Conservation (phyloP, 2,329 filamentous ascomycete genomes). For the Aureobasidium musti region DNA sequence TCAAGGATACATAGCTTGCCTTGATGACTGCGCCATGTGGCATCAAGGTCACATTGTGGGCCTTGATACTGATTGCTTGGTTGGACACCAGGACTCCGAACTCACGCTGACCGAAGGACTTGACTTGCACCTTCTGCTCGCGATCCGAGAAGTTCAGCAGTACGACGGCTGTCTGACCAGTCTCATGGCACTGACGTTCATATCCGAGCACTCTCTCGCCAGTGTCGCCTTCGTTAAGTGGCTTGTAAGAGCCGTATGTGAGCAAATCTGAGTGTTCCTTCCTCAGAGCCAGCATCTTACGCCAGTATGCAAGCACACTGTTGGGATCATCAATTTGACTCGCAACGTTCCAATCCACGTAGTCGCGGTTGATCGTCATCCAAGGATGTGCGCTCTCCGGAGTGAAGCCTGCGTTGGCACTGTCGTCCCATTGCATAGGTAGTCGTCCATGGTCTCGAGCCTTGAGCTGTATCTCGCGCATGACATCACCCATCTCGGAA, state of each 20-base stretch:
- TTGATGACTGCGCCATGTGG: too few relatives aligned
- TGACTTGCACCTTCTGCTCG: too few relatives aligned
- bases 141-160: too few relatives aligned
- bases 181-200: too few relatives aligned
- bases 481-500: constrained; percentile 32
- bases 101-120: too few relatives aligned
- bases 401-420: constrained; percentile 64
- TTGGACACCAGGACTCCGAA: too few relatives aligned
- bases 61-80: too few relatives aligned
- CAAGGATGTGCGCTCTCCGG: constrained; percentile 58
- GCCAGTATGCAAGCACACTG: constrained; percentile 61
- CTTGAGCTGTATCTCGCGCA: constrained; percentile 52
- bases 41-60: too few relatives aligned
- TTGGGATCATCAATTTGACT: constrained; percentile 54
- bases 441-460: constrained; percentile 67
- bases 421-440: constrained; percentile 67
- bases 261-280: constrained; percentile 35
- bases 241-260: constrained; percentile 33
- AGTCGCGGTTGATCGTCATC: constrained; percentile 68
- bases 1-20: too few relatives aligned
- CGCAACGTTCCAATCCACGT: constrained; percentile 61
- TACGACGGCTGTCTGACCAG: too few relatives aligned
- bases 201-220: too few relatives aligned
- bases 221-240: not conserved
- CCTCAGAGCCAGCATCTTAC: constrained; percentile 37